A percentile compares a stretch with the other conserved stretches of the same genome.
Evolutionary conservation across 768 basidiomycete genomes (phyloP).

Genomic region (Cubamyces lactineus): DNA sequence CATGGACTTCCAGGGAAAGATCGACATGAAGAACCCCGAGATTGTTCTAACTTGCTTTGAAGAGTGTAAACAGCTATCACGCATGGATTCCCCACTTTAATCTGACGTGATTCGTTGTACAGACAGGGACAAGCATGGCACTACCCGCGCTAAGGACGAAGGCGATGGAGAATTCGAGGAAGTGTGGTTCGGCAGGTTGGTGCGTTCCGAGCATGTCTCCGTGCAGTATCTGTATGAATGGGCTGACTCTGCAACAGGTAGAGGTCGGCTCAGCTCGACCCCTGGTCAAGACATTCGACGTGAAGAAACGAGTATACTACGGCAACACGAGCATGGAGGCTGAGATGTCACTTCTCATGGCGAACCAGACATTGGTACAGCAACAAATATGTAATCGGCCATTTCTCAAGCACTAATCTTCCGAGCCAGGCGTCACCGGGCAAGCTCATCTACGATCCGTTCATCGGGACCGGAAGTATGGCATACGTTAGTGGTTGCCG

Average conservation of each 20-base stretch:
- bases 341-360: slow-evolving; percentile 94
- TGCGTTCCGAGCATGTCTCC: slow-evolving; percentile 42
- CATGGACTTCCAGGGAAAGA: slow-evolving; percentile 80
- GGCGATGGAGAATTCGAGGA: slow-evolving; percentile 70
- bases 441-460: slow-evolving; percentile 93
- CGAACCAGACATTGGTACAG: slow-evolving; percentile 86
- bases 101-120: neutral
- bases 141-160: slow-evolving; percentile 51
- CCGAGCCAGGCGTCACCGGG: slow-evolving; percentile 74
- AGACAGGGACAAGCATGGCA: slow-evolving; percentile 57
- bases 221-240: neutral
- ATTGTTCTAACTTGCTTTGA: slow-evolving; percentile 77
- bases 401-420: neutral
- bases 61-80: slow-evolving; percentile 66
- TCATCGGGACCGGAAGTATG: slow-evolving; percentile 92
- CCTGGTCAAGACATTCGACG: slow-evolving; percentile 72
- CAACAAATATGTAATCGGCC: neutral
- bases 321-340: slow-evolving; percentile 99
- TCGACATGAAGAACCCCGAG: slow-evolving; percentile 81
- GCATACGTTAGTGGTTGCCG: slow-evolving; percentile 60
- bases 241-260: slow-evolving; percentile 42
- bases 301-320: slow-evolving; percentile 88
- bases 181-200: slow-evolving; percentile 87
- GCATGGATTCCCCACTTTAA: neutral
- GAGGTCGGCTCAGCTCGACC: slow-evolving; percentile 68